Evolutionary conservation across 1,284 basidiomycete species (phyloP).

Genomic region (Ceratobasidium papillatum): DNA sequence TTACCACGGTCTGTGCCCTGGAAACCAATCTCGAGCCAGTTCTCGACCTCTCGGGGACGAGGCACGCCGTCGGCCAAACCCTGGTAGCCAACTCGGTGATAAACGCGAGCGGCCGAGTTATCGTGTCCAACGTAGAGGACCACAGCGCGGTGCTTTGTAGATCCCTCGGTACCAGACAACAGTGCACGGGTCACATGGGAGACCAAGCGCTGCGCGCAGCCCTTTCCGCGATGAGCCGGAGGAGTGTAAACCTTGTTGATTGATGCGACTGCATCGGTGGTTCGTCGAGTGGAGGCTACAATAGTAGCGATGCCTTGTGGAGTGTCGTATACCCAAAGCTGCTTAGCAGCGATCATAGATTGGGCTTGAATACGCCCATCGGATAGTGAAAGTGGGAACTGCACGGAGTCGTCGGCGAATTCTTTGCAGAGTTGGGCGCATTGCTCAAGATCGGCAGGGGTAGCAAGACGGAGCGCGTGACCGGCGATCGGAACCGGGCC

Average conservation of each 20-base stretch:
- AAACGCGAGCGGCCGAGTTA: constrained; percentile 65
- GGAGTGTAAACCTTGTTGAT: constrained; percentile 74
- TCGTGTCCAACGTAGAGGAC: constrained; percentile 65
- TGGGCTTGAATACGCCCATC: constrained; percentile 60
- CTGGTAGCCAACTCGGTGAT: constrained; percentile 66
- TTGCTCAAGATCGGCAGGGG: constrained; percentile 51
- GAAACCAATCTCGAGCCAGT: constrained; percentile 70
- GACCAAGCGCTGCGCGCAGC: constrained; percentile 67
- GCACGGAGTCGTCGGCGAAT: constrained; percentile 67
- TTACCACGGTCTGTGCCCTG: constrained; percentile 65
- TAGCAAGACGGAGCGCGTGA: constrained; percentile 53
- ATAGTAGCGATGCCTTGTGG: constrained; percentile 63
- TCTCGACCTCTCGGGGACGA: constrained; percentile 53
- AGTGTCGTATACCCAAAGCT: constrained; percentile 70
- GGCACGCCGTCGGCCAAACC: constrained; percentile 56
- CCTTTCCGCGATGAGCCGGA: constrained; percentile 58
- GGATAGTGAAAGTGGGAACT: constrained; percentile 63
- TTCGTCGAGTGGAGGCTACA: constrained; percentile 68
- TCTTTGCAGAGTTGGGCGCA: constrained; percentile 61
- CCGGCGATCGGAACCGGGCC: constrained; percentile 54
- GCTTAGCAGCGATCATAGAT: constrained; percentile 57
- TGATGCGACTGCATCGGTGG: constrained; percentile 58
- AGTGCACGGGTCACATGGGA: constrained; percentile 54
- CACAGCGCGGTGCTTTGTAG: constrained; percentile 52
- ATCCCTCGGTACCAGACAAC: constrained; percentile 49